phyloP scores from a whole-genome alignment of 2,329 filamentous ascomycete species.

The Fusarium sp. region DNA sequence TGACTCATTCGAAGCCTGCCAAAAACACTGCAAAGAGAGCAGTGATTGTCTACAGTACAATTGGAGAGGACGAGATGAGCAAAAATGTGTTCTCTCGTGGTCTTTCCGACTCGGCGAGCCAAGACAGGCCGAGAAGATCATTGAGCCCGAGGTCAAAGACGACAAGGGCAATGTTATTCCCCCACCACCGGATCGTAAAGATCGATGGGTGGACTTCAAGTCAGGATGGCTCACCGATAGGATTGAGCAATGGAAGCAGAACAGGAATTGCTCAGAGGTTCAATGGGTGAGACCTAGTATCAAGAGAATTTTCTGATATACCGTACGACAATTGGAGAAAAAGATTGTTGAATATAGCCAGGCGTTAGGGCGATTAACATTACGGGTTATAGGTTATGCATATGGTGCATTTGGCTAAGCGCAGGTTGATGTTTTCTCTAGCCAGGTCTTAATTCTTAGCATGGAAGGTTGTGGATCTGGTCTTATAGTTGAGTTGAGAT shows the following conservation, averaged over 20 bases:
- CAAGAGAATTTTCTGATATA: constrained; percentile 48
- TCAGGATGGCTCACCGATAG: constrained; percentile 50
- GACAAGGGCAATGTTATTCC: constrained; percentile 46
- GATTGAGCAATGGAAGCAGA: constrained; percentile 47
- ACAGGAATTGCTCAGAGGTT: constrained; percentile 48
- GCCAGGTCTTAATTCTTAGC: not conserved
- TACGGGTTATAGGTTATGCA: constrained; percentile 32
- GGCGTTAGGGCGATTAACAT: constrained; percentile 42
- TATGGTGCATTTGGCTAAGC: constrained; percentile 5
- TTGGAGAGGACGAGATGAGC: constrained; percentile 52
- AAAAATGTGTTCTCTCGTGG: constrained; percentile 48
- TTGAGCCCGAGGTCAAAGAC: constrained; percentile 44
- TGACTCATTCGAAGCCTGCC: constrained; percentile 48
- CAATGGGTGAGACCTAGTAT: constrained; percentile 54
- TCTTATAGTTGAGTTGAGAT: too few relatives aligned
- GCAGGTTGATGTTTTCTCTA: not conserved
- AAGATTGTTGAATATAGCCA: constrained; percentile 24
- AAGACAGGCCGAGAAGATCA: constrained; percentile 44
- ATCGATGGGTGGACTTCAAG: constrained; percentile 50
- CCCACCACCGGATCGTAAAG: constrained; percentile 32
- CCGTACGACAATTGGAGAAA: not conserved
- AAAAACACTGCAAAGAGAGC: constrained; percentile 46
- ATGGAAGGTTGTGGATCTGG: not conserved
- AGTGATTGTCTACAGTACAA: constrained; percentile 50
- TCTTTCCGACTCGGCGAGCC: constrained; percentile 49